A percentile compares a stretch with the other conserved stretches of the same genome.
These are phyloP conservation scores for Penicillium maclennaniae DNA, from an alignment of 495 filamentous ascomycete species.

Conservation along the genomic window DNA sequence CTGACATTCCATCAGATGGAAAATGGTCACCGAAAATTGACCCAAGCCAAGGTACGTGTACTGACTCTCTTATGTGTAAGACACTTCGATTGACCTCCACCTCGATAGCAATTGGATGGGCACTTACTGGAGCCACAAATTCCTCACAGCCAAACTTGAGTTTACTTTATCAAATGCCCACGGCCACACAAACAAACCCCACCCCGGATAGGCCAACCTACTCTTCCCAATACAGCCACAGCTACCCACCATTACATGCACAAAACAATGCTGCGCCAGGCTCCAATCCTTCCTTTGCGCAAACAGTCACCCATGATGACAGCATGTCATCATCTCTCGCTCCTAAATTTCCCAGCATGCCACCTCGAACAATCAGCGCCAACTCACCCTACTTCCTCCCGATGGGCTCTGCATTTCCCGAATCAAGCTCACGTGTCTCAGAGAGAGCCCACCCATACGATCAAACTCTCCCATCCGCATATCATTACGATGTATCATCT, in stretches of 20 bases:
- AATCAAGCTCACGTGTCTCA: constrained; percentile 22
- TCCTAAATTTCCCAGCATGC: constrained; percentile 21
- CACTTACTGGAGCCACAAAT: constrained; percentile 75
- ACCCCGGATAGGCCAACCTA: constrained; percentile 20
- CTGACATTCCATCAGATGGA: constrained; percentile 27
- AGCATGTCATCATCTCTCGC: constrained; percentile 14
- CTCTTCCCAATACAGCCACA: constrained; percentile 36
- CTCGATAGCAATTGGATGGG: constrained; percentile 64
- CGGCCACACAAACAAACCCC: constrained; percentile 18
- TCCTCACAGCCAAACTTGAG: constrained; percentile 77
- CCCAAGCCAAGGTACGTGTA: constrained; percentile 48
- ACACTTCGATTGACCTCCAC: not conserved
- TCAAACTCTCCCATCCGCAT: constrained; percentile 42
- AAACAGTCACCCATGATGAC: constrained; percentile 16
- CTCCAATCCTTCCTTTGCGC: constrained; percentile 22
- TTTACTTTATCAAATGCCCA: constrained; percentile 60
- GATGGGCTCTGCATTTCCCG: constrained; percentile 28
- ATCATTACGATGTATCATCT: constrained; percentile 26
- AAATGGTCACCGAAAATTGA: constrained; percentile 44
- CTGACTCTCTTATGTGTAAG: not conserved
- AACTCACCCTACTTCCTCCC: constrained; percentile 29
- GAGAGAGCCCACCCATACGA: constrained; percentile 43
- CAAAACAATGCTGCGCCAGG: constrained; percentile 19
- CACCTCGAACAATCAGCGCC: constrained; percentile 11
- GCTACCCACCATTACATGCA: constrained; percentile 25